These are phyloP conservation scores for Periconia sp. DNA, from an alignment of 2,329 filamentous ascomycete species.

Conservation along the genomic window DNA sequence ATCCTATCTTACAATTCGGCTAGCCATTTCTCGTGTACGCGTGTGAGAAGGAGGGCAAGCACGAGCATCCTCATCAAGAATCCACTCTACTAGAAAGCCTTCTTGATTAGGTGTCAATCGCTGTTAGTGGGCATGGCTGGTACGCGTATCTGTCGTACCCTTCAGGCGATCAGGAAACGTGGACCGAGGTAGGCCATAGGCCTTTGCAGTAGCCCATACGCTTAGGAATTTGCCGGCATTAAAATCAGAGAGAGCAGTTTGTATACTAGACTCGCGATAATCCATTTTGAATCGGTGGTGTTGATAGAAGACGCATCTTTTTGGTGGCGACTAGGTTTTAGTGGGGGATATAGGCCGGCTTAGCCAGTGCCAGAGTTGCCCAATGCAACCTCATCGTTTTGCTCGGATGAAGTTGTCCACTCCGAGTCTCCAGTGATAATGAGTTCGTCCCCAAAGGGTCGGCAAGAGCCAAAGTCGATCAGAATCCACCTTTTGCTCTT, in stretches of 20 bases:
- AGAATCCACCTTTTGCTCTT: conserved; percentile 32
- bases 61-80: conserved; percentile 21
- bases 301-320: conserved; percentile 2
- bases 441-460: conserved; percentile 30
- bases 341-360: conserved; percentile 9
- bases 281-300: conserved; percentile 11
- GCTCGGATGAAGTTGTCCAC: conserved; percentile 16
- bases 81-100: conserved; percentile 20
- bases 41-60: conserved; percentile 15
- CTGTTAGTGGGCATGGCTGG: conserved; percentile 17
- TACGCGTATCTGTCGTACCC: conserved; percentile 5
- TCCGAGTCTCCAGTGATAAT: conserved; percentile 23
- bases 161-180: conserved; percentile 9
- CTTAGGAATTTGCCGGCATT: conserved; percentile 16
- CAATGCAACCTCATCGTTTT: conserved; percentile 12
- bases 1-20: conserved; percentile 16
- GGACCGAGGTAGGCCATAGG: conserved; percentile 8
- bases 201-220: conserved; percentile 9
- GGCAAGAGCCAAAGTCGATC: conserved; percentile 45
- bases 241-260: conserved; percentile 14
- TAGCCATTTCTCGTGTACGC: conserved; percentile 19
- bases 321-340: background rate
- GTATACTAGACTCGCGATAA: conserved; percentile 11
- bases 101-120: conserved; percentile 21
- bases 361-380: conserved; percentile 3